Evolutionary conservation across 1,284 basidiomycete genomes (phyloP).

Genomic region (Rhodofomes roseus): DNA sequence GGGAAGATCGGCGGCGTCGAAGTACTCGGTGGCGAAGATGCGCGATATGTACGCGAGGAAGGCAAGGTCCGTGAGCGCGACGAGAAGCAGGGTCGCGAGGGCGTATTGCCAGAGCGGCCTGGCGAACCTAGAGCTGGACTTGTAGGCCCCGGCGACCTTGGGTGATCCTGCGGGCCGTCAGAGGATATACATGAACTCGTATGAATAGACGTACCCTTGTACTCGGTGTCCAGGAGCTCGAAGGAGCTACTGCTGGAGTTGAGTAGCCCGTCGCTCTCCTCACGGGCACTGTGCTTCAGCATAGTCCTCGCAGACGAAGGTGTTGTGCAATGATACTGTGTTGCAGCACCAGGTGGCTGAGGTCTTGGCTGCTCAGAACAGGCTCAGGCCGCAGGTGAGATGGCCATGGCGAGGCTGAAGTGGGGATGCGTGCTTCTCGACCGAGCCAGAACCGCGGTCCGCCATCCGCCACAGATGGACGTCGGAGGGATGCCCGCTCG

Average conservation of each 20-base stretch:
- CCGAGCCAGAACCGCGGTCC: no score
- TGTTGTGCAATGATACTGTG: no score
- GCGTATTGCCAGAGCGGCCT: neutral
- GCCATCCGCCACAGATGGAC: no score
- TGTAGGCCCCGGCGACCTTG: neutral
- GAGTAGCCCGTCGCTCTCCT: neutral
- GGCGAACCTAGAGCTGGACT: neutral
- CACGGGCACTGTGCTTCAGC: neutral
- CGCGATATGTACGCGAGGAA: slow-evolving; percentile 8
- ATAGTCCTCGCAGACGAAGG: neutral
- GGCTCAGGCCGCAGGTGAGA: no score
- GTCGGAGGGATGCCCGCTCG: no score
- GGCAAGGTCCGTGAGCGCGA: slow-evolving; percentile 8
- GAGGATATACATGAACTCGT: neutral
- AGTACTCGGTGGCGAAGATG: slow-evolving; percentile 10
- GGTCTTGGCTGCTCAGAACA: no score
- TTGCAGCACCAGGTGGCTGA: no score
- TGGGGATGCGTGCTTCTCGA: no score
- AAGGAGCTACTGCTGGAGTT: neutral
- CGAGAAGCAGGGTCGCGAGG: slow-evolving; percentile 3
- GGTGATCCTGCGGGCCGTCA: neutral
- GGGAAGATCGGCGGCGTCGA: slow-evolving; percentile 10
- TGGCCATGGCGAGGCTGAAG: no score
- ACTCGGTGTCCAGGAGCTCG: neutral
- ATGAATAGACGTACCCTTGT: neutral